Evolutionary conservation across 2,329 filamentous ascomycete species (phyloP).

Genomic region (Pestalotiopsis sp.): DNA sequence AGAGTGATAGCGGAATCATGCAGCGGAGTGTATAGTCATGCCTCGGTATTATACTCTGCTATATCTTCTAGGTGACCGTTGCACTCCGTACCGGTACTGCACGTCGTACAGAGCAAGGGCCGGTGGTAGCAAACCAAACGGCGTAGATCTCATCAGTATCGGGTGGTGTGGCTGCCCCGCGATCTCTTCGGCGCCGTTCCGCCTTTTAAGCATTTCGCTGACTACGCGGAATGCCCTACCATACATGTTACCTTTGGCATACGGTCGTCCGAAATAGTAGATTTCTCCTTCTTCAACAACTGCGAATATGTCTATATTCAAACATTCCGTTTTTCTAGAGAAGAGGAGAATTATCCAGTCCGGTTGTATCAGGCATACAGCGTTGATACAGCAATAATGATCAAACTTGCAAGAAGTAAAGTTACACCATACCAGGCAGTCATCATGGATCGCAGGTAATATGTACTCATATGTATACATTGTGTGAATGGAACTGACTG

Average conservation of each 20-base stretch:
- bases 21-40: not conserved
- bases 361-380: too few relatives aligned
- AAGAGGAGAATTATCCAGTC: too few relatives aligned
- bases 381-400: too few relatives aligned
- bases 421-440: too few relatives aligned
- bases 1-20: too few relatives aligned
- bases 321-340: too few relatives aligned
- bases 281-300: too few relatives aligned
- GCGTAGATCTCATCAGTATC: not conserved
- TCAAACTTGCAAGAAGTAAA: too few relatives aligned
- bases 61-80: not conserved
- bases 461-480: too few relatives aligned
- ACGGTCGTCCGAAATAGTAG: not conserved
- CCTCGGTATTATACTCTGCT: not conserved
- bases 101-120: not conserved
- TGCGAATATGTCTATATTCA: too few relatives aligned
- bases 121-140: not conserved
- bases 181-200: not conserved
- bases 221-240: not conserved
- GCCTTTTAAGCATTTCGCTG: not conserved
- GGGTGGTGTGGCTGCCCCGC: not conserved
- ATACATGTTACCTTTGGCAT: not conserved
- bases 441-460: too few relatives aligned
- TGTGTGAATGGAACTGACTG: too few relatives aligned
- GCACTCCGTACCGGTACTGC: not conserved